A percentile compares a stretch with the other conserved stretches of the same genome.
Conservation (phyloP, 768 basidiomycete species). For the Strobilomyces confusus region DNA sequence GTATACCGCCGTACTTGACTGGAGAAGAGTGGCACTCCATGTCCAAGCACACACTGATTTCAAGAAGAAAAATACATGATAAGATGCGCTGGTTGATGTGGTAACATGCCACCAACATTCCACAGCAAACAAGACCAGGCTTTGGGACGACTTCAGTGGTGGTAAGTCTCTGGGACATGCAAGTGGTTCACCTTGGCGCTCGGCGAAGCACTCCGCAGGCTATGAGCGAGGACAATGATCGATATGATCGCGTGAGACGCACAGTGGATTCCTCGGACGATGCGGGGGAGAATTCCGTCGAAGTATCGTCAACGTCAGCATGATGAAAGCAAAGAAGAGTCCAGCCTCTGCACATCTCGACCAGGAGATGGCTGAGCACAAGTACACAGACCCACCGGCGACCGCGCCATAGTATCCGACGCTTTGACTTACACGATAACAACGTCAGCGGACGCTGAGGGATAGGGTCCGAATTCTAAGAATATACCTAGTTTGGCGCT, state of each 20-base stretch:
- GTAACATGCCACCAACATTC: slow-evolving; percentile 33
- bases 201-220: slow-evolving; percentile 39
- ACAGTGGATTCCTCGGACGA: slow-evolving; percentile 50
- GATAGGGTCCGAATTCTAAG: slow-evolving; percentile 38
- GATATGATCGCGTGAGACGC: slow-evolving; percentile 3
- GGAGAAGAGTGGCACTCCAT: slow-evolving; percentile 54
- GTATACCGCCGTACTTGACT: slow-evolving; percentile 50
- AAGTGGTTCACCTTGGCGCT: too few species aligned
- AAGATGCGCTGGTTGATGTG: neutral
- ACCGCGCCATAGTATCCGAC: slow-evolving; percentile 51
- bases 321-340: slow-evolving; percentile 47
- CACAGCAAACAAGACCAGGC: slow-evolving; percentile 49
- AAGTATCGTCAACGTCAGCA: slow-evolving; percentile 42
- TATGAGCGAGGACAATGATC: neutral
- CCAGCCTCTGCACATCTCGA: slow-evolving; percentile 38
- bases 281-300: slow-evolving; percentile 43
- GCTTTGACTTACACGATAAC: slow-evolving; percentile 35
- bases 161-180: too few species aligned
- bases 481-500: too few species aligned
- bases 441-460: neutral
- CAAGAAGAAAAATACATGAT: neutral
- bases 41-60: slow-evolving; percentile 51
- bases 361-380: neutral
- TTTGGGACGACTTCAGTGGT: slow-evolving; percentile 11
- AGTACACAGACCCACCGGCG: slow-evolving; percentile 32